Evolutionary conservation across 441 rosid species (phyloP).

Genomic region (Pelargonium cotyledonis): DNA sequence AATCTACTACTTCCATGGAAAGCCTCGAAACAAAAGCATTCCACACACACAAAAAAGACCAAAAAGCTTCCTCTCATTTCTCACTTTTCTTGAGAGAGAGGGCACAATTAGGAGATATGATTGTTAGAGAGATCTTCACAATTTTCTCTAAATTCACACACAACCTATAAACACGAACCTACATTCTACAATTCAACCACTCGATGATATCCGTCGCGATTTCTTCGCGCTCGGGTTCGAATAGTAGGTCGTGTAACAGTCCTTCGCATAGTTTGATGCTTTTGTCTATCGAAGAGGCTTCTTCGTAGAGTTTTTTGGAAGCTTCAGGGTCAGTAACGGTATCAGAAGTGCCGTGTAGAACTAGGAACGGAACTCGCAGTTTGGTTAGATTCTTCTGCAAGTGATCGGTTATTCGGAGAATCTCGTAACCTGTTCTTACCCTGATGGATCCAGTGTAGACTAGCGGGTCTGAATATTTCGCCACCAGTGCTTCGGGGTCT

Average conservation of each 20-base stretch:
- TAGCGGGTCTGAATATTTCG: slow-evolving; percentile 82
- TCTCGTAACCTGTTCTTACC: slow-evolving; percentile 80
- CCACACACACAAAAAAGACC: not conserved
- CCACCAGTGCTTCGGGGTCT: slow-evolving; percentile 64
- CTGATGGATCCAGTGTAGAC: slow-evolving; percentile 69
- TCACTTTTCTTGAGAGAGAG: not conserved
- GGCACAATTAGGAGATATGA: not conserved
- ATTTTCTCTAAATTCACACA: slow-evolving; percentile 4
- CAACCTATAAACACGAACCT: not conserved
- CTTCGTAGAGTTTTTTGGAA: slow-evolving; percentile 47
- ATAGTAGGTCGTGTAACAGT: slow-evolving; percentile 68
- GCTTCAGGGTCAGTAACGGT: slow-evolving; percentile 71
- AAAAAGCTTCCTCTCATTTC: not conserved
- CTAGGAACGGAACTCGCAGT: slow-evolving; percentile 56
- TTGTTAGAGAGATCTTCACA: not conserved
- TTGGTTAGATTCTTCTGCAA: slow-evolving; percentile 53
- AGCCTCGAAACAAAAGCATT: slow-evolving; percentile 14
- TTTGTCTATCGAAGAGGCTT: slow-evolving; percentile 70
- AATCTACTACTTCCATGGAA: slow-evolving; percentile 8
- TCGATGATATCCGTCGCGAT: slow-evolving; percentile 44
- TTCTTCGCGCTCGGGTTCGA: slow-evolving; percentile 65
- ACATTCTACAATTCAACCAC: slow-evolving; percentile 56
- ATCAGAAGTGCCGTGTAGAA: slow-evolving; percentile 75
- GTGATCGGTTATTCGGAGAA: slow-evolving; percentile 51
- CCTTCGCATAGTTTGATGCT: slow-evolving; percentile 56